Percentiles rank a stretch among this genome's conserved stretches.
Evolutionary conservation across 306 rosid species (phyloP).

Genomic region (Abrus pulchellus): DNA sequence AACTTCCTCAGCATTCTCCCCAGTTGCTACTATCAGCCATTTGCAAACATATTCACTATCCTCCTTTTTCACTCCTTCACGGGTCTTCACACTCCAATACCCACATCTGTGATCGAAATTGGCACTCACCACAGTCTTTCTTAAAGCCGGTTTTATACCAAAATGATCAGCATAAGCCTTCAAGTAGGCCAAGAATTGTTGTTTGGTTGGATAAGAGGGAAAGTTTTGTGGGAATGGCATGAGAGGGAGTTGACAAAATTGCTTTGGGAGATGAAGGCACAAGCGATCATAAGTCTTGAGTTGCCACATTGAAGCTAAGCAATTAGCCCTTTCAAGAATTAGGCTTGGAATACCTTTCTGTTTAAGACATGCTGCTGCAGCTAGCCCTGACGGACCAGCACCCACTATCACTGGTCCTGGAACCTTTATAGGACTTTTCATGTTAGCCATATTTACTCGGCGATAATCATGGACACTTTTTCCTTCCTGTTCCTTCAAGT

Average conservation of each 20-base stretch:
- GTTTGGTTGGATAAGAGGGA: constrained; percentile 81
- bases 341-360: constrained; percentile 66
- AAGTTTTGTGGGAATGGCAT: constrained; percentile 71
- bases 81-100: constrained; percentile 66
- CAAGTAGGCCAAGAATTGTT: constrained; percentile 70
- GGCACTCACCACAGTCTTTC: constrained; percentile 61
- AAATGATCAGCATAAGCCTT: constrained; percentile 61
- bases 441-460: constrained; percentile 27
- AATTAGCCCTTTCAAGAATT: constrained; percentile 66
- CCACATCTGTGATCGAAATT: constrained; percentile 53
- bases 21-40: constrained; percentile 82
- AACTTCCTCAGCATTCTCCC: constrained; percentile 79
- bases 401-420: constrained; percentile 78
- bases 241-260: constrained; percentile 76
- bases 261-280: constrained; percentile 87
- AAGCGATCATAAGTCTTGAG: constrained; percentile 81
- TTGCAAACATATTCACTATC: constrained; percentile 58
- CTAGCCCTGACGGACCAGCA: constrained; percentile 90
- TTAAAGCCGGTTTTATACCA: constrained; percentile 58
- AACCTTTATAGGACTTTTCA: constrained; percentile 36
- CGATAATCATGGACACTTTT: constrained; percentile 65
- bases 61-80: constrained; percentile 32
- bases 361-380: constrained; percentile 80
- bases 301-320: constrained; percentile 85
- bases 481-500: constrained; percentile 66